phyloP scores from a whole-genome alignment of 495 filamentous ascomycete species.

The Lindgomyces ingoldianus region DNA sequence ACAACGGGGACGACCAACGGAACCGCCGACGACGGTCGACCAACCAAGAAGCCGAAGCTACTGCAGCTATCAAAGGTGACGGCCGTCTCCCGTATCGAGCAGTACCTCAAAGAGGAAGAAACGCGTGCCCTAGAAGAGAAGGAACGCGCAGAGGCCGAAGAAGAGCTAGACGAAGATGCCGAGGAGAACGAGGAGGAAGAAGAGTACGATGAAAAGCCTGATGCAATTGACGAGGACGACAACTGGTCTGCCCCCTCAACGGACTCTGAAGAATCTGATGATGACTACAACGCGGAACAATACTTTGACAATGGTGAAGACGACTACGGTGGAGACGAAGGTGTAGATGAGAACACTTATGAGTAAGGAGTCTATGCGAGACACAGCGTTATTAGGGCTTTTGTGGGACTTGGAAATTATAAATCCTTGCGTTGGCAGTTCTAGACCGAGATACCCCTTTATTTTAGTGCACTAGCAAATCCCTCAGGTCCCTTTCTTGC shows the following conservation, averaged over 20 bases:
- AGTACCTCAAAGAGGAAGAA: conserved; percentile 42
- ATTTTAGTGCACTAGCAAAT: too few species aligned
- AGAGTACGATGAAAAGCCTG: conserved; percentile 47
- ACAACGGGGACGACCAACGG: conserved; percentile 34
- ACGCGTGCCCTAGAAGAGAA: conserved; percentile 22
- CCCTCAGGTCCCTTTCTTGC: too few species aligned
- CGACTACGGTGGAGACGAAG: conserved; percentile 52
- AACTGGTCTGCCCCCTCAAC: conserved; percentile 22
- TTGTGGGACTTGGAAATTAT: too few species aligned
- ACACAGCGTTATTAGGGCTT: too few species aligned
- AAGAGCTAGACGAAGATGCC: conserved; percentile 50
- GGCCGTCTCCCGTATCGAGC: conserved; percentile 8
- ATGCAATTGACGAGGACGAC: conserved; percentile 52
- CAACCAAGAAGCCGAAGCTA: conserved; percentile 36
- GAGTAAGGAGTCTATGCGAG: too few species aligned
- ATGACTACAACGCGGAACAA: conserved; percentile 66
- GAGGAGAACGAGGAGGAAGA: conserved; percentile 44
- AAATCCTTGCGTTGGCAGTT: too few species aligned
- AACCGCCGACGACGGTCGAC: conserved; percentile 39
- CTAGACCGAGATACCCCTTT: too few species aligned
- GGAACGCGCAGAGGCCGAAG: conserved; percentile 23
- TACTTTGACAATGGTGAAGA: conserved; percentile 67
- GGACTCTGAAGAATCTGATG: conserved; percentile 52
- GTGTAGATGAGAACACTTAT: conserved; percentile 29
- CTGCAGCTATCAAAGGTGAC: conserved; percentile 16